Evolutionary conservation across 2,329 filamentous ascomycete species (phyloP).

Genomic region (Cucurbitaria berberidis): DNA sequence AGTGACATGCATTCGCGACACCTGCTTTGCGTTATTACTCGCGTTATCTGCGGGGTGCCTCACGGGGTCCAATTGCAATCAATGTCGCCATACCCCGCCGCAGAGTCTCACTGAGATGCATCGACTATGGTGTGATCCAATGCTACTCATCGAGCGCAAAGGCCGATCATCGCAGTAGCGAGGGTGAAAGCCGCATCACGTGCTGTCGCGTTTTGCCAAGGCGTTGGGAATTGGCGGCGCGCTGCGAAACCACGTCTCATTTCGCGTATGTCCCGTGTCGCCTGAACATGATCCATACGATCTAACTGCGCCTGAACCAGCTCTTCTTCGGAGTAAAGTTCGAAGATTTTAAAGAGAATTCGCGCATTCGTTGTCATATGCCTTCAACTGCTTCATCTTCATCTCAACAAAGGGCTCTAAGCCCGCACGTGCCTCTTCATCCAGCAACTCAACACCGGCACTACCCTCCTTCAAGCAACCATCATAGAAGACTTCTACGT

Average conservation of each 20-base stretch:
- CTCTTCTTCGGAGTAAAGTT: too few relatives aligned
- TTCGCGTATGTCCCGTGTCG: neutral
- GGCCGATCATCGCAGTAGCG: slow-evolving; percentile 6
- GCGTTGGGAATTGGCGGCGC: neutral
- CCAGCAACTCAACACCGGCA: too few relatives aligned
- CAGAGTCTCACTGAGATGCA: slow-evolving; percentile 6
- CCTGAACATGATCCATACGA: neutral
- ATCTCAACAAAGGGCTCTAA: too few relatives aligned
- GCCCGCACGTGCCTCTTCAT: too few relatives aligned
- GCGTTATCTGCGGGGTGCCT: slow-evolving; percentile 25
- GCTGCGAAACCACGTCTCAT: neutral
- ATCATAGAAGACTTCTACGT: too few relatives aligned
- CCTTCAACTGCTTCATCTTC: too few relatives aligned
- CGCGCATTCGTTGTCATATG: too few relatives aligned
- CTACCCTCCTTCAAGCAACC: too few relatives aligned
- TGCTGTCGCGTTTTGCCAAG: slow-evolving; percentile 15
- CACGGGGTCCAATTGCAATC: slow-evolving; percentile 16
- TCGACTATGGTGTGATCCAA: slow-evolving; percentile 6
- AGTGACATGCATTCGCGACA: slow-evolving; percentile 24
- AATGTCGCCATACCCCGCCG: slow-evolving; percentile 8
- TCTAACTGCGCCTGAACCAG: neutral
- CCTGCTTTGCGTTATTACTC: too few relatives aligned
- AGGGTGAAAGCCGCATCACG: slow-evolving; percentile 7
- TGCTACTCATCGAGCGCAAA: neutral
- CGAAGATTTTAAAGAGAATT: too few relatives aligned